Base-by-base conservation (phyloP, 768 basidiomycete species). In the Suillus bovinus region DNA sequence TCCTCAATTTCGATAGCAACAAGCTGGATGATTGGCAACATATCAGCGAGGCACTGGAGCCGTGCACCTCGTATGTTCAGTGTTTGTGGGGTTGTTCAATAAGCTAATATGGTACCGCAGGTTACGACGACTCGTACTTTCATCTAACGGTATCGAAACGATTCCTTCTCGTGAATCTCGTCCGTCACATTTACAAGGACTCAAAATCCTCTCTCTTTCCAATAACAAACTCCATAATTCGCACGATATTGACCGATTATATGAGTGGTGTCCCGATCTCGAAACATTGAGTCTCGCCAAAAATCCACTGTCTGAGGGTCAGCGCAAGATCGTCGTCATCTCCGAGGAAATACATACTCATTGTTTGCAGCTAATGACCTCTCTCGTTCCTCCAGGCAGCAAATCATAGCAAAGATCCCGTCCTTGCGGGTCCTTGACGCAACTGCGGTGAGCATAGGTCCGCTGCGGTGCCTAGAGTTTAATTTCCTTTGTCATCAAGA, bases 1-100 rank as follows among this genome's bases (percentile, higher is more conserved):
- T 76, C 36, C 70, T 94, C 61, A 93, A 94, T 73, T 76, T 94
- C 44, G 91, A 93, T 68, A 79, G 80, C 61, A 94, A 94, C 77
- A 59, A 74, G 27, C 81, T 89, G 57, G 65, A 69, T 11, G 77
- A 86, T 68, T 93, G 91, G 90, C 62, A 63, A 42, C 72, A 81
- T 57, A 76, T 83, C 10, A 82, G 78, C 63, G 62, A 73, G 36
- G 78, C 84, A 33, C 66, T 90, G 47, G 65, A 66, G 16, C 68
- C 73, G 29, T 83, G 84, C 68, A 66, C 77, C 7, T 74, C 70
- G 89, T 90, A 77, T 65, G 70, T 59, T 20, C 14, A 46, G 11
- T 59, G 10, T 38, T 16, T 58, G 22, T 27, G 33, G 50, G 14
- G 6, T 13, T 33, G 14, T 13, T 2, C 38, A 13, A 16, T 10